Evolutionary conservation across 306 rosid genomes (phyloP).

Genomic region (Gillenia trifoliata): DNA sequence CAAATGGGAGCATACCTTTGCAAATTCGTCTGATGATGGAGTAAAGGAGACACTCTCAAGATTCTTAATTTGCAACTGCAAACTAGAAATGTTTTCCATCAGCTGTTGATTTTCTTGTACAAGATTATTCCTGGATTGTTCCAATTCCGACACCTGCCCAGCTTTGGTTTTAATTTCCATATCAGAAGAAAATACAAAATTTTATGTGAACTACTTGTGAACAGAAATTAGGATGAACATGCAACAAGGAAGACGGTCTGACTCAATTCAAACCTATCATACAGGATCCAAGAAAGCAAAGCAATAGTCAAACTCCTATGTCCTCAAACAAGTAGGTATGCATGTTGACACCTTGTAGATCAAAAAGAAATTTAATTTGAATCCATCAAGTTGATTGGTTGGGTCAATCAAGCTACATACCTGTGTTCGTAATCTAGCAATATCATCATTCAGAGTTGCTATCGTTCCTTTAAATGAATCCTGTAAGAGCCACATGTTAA

Average conservation of each 20-base stretch:
- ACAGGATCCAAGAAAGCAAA: conserved; percentile 1
- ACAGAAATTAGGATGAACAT: conserved; percentile 23
- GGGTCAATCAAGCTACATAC: conserved; percentile 38
- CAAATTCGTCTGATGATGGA: conserved; percentile 32
- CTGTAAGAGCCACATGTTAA: conserved; percentile 42
- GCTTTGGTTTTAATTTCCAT: conserved; percentile 78
- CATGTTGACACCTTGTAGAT: neutral
- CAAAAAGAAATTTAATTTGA: conserved; percentile 15
- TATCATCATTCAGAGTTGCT: conserved; percentile 39
- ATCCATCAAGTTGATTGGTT: conserved; percentile 14
- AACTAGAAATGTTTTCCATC: conserved; percentile 47
- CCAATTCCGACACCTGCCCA: conserved; percentile 87
- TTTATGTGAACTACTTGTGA: conserved; percentile 25
- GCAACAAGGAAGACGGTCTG: conserved; percentile 10
- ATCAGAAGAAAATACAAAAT: conserved; percentile 61
- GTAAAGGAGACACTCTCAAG: conserved; percentile 44
- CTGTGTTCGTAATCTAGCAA: conserved; percentile 48
- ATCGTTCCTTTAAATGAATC: conserved; percentile 41
- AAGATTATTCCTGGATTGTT: conserved; percentile 49
- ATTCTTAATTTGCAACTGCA: conserved; percentile 59
- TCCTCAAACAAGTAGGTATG: neutral
- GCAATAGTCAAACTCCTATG: neutral
- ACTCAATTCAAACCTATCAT: neutral
- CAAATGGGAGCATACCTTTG: conserved; percentile 49
- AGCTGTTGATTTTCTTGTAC: conserved; percentile 62